A percentile compares a stretch with the other conserved stretches of the same genome.
Evolutionary conservation across 352 stramenopile genomes (phyloP).

Genomic region (Globisporangium carolinianum): DNA sequence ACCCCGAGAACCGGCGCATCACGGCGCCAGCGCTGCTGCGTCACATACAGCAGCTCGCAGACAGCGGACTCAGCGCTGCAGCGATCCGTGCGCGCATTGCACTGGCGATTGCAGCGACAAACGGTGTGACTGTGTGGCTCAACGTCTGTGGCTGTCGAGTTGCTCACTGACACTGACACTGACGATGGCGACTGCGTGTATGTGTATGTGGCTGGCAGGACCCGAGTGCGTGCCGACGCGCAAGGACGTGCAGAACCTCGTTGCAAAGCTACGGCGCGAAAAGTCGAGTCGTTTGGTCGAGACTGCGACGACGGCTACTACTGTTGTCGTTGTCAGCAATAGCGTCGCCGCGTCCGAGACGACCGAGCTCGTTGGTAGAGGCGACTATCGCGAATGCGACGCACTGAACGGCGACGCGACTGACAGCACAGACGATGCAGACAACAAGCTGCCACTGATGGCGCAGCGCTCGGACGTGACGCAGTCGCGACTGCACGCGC

Average conservation of each 20-base stretch:
- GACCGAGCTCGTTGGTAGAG: no score
- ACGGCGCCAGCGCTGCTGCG: neutral
- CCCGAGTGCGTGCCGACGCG: conserved; percentile 1
- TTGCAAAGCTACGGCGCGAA: neutral
- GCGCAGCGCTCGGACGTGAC: neutral
- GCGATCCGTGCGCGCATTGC: neutral
- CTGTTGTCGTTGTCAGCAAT: no score
- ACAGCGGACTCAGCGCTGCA: neutral
- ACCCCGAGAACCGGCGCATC: conserved; percentile 4
- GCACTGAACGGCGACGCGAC: neutral
- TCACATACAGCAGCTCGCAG: neutral
- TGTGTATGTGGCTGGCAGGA: neutral
- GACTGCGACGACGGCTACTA: no score
- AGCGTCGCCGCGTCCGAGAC: no score
- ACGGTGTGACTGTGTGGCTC: neutral
- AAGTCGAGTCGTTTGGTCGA: neutral
- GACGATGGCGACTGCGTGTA: no score
- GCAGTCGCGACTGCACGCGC: neutral
- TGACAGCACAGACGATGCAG: neutral
- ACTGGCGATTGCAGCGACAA: neutral
- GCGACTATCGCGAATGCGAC: no score
- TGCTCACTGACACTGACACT: no score
- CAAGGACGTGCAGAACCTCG: conserved; percentile 1
- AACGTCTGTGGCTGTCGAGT: no score
- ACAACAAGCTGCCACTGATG: neutral